Percentiles rank a stretch among this genome's conserved stretches.
phyloP scores from a whole-genome alignment of 2,329 filamentous ascomycete species.

The Sporothrix curviconia region DNA sequence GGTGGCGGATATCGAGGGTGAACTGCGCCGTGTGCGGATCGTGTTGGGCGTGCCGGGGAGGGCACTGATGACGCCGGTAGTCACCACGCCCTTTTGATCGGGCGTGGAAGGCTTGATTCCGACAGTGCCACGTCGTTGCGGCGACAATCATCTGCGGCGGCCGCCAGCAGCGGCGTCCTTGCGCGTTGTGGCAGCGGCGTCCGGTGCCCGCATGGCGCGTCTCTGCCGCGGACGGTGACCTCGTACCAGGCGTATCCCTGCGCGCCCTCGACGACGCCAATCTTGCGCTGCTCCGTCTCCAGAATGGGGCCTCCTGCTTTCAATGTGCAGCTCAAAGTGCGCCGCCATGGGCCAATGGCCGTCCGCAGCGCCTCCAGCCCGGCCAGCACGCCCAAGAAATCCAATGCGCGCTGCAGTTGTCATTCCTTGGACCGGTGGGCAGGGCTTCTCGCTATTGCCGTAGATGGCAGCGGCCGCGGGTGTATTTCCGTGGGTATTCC shows the following conservation, averaged over 20 bases:
- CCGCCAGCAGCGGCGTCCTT: conserved; percentile 27
- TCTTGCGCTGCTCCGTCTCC: conserved; percentile 53
- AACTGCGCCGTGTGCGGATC: conserved; percentile 62
- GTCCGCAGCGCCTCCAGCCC: conserved; percentile 47
- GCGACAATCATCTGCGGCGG: conserved; percentile 30
- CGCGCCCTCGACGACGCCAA: conserved; percentile 66
- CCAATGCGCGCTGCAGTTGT: conserved; percentile 67
- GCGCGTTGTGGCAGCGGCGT: conserved; percentile 44
- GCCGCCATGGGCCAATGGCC: conserved; percentile 60
- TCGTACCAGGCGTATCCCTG: conserved; percentile 72
- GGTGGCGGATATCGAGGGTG: conserved; percentile 59
- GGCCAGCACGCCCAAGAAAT: too few species aligned
- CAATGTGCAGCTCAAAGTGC: conserved; percentile 80
- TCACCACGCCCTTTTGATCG: conserved; percentile 23
- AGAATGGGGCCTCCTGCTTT: conserved; percentile 76
- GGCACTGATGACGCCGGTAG: conserved; percentile 24
- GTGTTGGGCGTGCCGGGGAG: conserved; percentile 60
- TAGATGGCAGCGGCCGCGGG: too few species aligned
- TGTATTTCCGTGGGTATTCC: conserved; percentile 55
- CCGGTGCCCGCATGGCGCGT: conserved; percentile 69
- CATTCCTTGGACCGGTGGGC: too few species aligned
- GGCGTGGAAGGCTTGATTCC: too few species aligned
- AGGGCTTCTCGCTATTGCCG: too few species aligned
- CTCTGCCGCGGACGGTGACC: conserved; percentile 57
- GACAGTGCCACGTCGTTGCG: conserved; percentile 25